phyloP scores from a whole-genome alignment of 2,329 filamentous ascomycete genomes.

The Beauveria sp. region DNA sequence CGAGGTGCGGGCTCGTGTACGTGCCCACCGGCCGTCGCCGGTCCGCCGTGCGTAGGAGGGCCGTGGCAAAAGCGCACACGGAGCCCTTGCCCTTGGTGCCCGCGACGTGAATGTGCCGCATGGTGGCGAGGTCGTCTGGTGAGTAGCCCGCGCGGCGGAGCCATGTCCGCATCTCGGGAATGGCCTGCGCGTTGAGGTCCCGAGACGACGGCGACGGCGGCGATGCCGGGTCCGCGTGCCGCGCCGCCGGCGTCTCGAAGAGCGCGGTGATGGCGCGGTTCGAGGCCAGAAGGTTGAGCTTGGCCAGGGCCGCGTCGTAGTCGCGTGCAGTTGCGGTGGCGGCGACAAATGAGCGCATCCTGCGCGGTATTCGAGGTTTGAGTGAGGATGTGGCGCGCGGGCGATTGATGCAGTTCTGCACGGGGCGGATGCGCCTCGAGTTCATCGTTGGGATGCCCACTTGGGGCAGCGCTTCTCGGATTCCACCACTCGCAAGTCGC shows the following conservation, averaged over 20 bases:
- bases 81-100: conserved; percentile 95
- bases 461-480: background rate
- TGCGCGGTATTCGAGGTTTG: background rate
- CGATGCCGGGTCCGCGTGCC: conserved; percentile 16
- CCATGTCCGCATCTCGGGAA: conserved; percentile 78
- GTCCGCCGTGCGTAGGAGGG: conserved; percentile 53
- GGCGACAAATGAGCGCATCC: background rate
- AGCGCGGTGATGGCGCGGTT: conserved; percentile 60
- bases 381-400: background rate
- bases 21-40: conserved; percentile 50
- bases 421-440: background rate
- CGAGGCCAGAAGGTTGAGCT: conserved; percentile 69
- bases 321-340: conserved; percentile 21
- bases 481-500: background rate
- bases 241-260: conserved; percentile 31
- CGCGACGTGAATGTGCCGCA: conserved; percentile 68
- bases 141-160: conserved; percentile 67
- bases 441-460: background rate
- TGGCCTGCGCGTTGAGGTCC: conserved; percentile 60
- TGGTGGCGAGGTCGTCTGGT: conserved; percentile 32
- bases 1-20: conserved; percentile 79
- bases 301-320: conserved; percentile 61
- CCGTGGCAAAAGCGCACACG: conserved; percentile 74
- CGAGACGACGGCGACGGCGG: background rate
- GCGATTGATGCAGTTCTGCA: background rate